Conservation (phyloP, 768 basidiomycete species). For the Lanmaoa rubissima region DNA sequence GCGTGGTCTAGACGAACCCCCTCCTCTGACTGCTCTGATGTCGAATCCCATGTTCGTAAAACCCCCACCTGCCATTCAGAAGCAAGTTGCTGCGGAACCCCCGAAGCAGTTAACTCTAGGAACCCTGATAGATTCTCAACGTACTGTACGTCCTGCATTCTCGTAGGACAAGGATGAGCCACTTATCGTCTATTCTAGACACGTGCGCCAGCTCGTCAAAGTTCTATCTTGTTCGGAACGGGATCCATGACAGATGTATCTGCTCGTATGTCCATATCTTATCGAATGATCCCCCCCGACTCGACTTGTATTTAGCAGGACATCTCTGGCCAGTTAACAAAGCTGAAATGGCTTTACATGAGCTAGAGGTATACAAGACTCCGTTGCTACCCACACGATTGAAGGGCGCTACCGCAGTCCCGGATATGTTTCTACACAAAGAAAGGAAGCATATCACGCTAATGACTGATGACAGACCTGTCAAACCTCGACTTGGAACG, state of each 20-base stretch:
- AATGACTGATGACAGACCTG: slow-evolving; percentile 59
- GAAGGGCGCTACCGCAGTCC: slow-evolving; percentile 42
- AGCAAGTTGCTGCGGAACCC: slow-evolving; percentile 17
- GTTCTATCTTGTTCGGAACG: slow-evolving; percentile 48
- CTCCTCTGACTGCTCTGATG: slow-evolving; percentile 57
- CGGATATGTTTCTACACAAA: slow-evolving; percentile 63
- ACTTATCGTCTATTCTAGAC: slow-evolving; percentile 33
- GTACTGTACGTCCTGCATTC: slow-evolving; percentile 44
- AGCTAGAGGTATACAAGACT: slow-evolving; percentile 76
- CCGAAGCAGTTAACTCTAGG: slow-evolving; percentile 50
- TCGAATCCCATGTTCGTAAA: slow-evolving; percentile 71
- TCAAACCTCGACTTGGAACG: slow-evolving; percentile 48
- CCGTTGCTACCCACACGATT: slow-evolving; percentile 67
- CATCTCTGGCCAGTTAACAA: slow-evolving; percentile 41
- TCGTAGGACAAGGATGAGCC: not conserved
- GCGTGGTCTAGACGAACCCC: slow-evolving; percentile 66
- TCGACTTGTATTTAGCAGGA: slow-evolving; percentile 24
- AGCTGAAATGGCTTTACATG: slow-evolving; percentile 66
- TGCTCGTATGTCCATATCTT: slow-evolving; percentile 29
- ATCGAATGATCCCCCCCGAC: slow-evolving; percentile 5
- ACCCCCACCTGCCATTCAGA: slow-evolving; percentile 43
- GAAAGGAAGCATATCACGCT: slow-evolving; percentile 43
- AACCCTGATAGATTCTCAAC: slow-evolving; percentile 54
- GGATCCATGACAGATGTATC: slow-evolving; percentile 34
- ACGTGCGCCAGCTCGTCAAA: slow-evolving; percentile 51